phyloP scores from a whole-genome alignment of 768 basidiomycete genomes.

The Ramaria sp. region DNA sequence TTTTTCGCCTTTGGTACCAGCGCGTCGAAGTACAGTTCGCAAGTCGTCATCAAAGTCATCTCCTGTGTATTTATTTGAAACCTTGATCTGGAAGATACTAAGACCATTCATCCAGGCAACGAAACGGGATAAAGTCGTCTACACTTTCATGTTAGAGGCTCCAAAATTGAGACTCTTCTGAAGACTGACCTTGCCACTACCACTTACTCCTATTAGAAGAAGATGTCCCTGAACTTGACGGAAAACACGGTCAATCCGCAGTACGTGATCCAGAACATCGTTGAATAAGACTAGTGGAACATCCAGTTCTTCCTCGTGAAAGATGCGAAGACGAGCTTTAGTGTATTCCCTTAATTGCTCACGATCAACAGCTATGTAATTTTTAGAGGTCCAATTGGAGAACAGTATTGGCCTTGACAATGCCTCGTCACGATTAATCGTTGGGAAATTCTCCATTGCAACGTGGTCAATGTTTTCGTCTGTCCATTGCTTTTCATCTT shows the following conservation, averaged over 20 bases:
- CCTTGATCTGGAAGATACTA: constrained; percentile 99
- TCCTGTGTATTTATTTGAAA: constrained; percentile 97
- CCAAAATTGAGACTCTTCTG: neutral
- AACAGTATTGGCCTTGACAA: constrained; percentile 85
- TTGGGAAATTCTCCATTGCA: constrained; percentile 88
- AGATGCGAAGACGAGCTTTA: constrained; percentile 92
- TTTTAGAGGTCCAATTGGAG: constrained; percentile 98
- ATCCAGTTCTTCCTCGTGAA: constrained; percentile 98
- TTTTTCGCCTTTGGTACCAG: constrained; percentile 98
- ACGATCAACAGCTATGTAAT: constrained; percentile 92
- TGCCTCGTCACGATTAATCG: constrained; percentile 79
- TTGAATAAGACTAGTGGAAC: constrained; percentile 98
- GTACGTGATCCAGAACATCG: constrained; percentile 94
- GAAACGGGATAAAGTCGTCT: constrained; percentile 97
- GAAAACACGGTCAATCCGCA: constrained; percentile 98
- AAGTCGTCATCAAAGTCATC: constrained; percentile 99
- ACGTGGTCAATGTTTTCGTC: constrained; percentile 81
- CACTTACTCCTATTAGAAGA: constrained; percentile 93
- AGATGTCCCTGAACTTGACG: constrained; percentile 96
- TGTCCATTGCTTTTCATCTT: constrained; percentile 91
- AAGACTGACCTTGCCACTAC: constrained; percentile 82
- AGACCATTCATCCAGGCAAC: constrained; percentile 99
- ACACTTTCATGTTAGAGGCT: constrained; percentile 13
- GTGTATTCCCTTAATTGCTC: constrained; percentile 91
- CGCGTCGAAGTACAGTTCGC: constrained; percentile 84